A percentile compares a stretch with the other conserved stretches of the same genome.
phyloP scores from a whole-genome alignment of 2,329 filamentous ascomycete species.

The Alternaria brassicicola region DNA sequence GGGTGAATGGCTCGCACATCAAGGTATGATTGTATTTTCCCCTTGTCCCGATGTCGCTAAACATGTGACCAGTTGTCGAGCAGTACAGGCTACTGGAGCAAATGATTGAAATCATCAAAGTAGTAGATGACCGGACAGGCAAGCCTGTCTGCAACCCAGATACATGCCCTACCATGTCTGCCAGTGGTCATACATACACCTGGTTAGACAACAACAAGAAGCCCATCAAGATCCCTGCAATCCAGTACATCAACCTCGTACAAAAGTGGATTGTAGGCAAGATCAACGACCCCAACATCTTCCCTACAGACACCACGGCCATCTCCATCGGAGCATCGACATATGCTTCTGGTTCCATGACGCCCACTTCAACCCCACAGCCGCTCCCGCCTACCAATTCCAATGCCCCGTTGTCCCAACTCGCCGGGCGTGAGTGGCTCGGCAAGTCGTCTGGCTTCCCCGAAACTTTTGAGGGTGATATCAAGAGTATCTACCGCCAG shows the following conservation, averaged over 20 bases:
- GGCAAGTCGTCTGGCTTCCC: conserved; percentile 82
- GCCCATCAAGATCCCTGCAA: conserved; percentile 89
- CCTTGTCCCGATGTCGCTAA: conserved; percentile 20
- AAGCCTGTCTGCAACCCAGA: conserved; percentile 81
- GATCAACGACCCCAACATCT: conserved; percentile 86
- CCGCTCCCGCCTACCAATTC: conserved; percentile 54
- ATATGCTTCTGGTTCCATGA: conserved; percentile 61
- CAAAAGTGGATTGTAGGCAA: conserved; percentile 98
- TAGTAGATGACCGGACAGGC: conserved; percentile 77
- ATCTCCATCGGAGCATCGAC: conserved; percentile 68
- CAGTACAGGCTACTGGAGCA: conserved; percentile 88
- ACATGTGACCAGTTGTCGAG: conserved; percentile 73
- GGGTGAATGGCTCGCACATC: conserved; percentile 94
- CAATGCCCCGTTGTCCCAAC: conserved; percentile 64
- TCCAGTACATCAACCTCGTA: conserved; percentile 93
- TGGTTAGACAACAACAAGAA: conserved; percentile 90
- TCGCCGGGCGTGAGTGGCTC: conserved; percentile 76
- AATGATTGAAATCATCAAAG: conserved; percentile 87
- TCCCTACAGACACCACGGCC: conserved; percentile 81
- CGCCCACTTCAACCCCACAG: conserved; percentile 52
- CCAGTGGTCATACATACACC: conserved; percentile 91
- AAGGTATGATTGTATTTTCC: conserved; percentile 68
- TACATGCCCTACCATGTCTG: conserved; percentile 90
- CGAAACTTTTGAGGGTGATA: conserved; percentile 68
- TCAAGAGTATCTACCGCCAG: conserved; percentile 69